phyloP scores from a whole-genome alignment of 2,329 filamentous ascomycete species.

The Aspergillus bombycis region DNA sequence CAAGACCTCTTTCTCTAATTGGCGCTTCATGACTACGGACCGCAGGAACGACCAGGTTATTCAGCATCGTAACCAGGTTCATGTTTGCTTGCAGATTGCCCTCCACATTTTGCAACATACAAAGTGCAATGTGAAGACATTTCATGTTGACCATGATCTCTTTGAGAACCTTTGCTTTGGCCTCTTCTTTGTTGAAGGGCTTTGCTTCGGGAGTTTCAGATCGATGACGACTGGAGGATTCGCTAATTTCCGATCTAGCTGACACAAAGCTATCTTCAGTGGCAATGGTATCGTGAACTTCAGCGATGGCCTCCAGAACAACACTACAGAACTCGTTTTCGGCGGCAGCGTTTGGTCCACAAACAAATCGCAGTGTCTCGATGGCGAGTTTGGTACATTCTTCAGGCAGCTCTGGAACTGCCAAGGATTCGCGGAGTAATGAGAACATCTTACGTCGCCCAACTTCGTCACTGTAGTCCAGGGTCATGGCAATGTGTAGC shows the following conservation, averaged over 20 bases:
- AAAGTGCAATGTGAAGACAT: constrained; percentile 94
- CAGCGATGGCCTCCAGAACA: constrained; percentile 87
- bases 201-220: constrained; percentile 58
- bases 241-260: constrained; percentile 80
- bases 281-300: constrained; percentile 92
- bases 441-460: constrained; percentile 95
- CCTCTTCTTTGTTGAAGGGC: constrained; percentile 56
- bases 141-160: constrained; percentile 99
- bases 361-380: constrained; percentile 80
- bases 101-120: constrained; percentile 92
- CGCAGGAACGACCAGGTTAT: constrained; percentile 93
- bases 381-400: constrained; percentile 88
- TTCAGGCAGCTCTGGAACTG: constrained; percentile 84
- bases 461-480: constrained; percentile 98
- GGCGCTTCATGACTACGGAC: constrained; percentile 91
- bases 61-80: constrained; percentile 94
- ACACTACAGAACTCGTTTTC: constrained; percentile 56
- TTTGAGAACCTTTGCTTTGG: constrained; percentile 70
- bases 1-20: constrained; percentile 84
- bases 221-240: constrained; percentile 55
- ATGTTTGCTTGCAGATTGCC: constrained; percentile 86
- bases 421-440: constrained; percentile 81
- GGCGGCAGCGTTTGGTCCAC: constrained; percentile 60
- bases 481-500: constrained; percentile 84
- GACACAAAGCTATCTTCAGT: constrained; percentile 88